Base-by-base conservation (phyloP, 345 rosid genomes). In the Eutrema japonicum region DNA sequence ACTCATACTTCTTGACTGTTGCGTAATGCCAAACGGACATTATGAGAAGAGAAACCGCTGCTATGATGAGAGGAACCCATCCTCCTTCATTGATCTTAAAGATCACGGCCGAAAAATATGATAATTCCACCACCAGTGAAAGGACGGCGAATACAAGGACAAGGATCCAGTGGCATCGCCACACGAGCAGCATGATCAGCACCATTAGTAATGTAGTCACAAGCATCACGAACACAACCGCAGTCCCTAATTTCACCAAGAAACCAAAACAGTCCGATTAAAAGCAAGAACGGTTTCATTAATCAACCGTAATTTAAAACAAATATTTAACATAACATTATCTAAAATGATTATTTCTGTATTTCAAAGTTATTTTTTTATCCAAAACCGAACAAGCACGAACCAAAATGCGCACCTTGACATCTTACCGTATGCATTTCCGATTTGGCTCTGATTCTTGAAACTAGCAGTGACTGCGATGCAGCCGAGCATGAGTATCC, bases 21-120 rank as follows among this genome's bases (percentile, higher is more conserved):
- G 87, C 93, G 27, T 88, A 90, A 77, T 90, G 90, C 96, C 93
- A 90, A 8, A 81, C 77, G 11, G 66, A 83, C 96, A 90, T 90
- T 74, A 88, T 76, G 4, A 90, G 12, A 41, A 90, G 83, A 81
- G 85, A 88, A 50, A 82, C 78, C 10, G 87, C 86, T 8, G 90
- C 90, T 56, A 86, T 83, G 67, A 81, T 87, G 8, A 90, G 90
- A 3, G 96, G 93, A 54, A 90, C 91, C 96, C 96, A 90, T 46
- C 96, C 96, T 52, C 96, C 96, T 80, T 83, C 83, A 62, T 90
- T 71, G 13, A 90, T 66, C 82, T 90, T 90, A 67, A 88, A 82
- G 43, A 88, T 80, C 41, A 90, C 86, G 0, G 96, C 89, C 10
- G 87, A 82, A 67, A 90, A 79, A 82, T 88, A 90, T 0, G 89